Base-by-base conservation (phyloP, 768 basidiomycete genomes). In the Krasilnikovozyma curviuscula region DNA sequence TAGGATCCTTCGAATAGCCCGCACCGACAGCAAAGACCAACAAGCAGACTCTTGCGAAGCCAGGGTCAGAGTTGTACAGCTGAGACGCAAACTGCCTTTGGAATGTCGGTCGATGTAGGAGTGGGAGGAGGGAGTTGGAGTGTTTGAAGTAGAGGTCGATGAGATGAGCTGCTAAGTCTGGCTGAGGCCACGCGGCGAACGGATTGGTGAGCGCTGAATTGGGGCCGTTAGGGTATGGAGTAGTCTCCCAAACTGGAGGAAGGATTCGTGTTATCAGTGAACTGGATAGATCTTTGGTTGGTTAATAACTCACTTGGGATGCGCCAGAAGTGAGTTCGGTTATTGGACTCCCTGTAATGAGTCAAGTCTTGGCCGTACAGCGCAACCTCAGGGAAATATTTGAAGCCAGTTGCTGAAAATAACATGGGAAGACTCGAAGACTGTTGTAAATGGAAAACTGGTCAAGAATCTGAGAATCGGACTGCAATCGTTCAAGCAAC, bases 141-240 rank as follows among this genome's bases (percentile, higher is more conserved):
- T 45, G 19, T 8, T 52, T 41, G 28, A 52, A 52, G 50, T 52
- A 52, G 18, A 28, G 40, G n/a, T 46, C 44, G 29, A 52, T 46
- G 9, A 52, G 27, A 24, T 29, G 21, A 35, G 29, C 30, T 1
- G 44, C 50, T 3, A 52, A 40, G 18, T 25, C 39, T 10, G 30
- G 44, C 9, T 32, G 44, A 6, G 50, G 50, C 50, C 50, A 52
- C 14, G 34, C 23, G 5, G 44, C 50, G 18, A 52, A 52, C n/a
- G 50, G 50, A 27, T 52, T 52, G 31, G 44, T 25, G 50, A 40
- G 23, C 45, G 34, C 12, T 45, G 50, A 40, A 12, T 16, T 44
- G 8, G 21, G 39, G 16, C 39, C 38, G 12, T 7, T 40, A 31
- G 27, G 50, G 24, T 37, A 23, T 12, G 35, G 35, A 18, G 35